Conservation (phyloP, 805 yeast genomes). For the Ogataea allantospora region DNA sequence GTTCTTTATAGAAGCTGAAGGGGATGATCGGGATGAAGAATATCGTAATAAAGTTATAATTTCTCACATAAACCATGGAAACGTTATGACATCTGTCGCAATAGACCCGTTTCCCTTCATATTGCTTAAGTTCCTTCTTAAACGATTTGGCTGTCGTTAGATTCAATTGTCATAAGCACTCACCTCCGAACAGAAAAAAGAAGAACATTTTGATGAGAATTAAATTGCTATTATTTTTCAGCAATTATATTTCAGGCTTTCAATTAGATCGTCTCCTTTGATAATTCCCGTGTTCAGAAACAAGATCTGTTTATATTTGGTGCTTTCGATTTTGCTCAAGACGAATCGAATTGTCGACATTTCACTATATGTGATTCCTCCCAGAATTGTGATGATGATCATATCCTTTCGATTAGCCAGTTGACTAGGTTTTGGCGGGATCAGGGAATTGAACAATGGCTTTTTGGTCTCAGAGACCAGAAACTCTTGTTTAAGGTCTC, state of each 20-base stretch:
- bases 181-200: constrained; percentile 24
- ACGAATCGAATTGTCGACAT: constrained; percentile 66
- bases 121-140: constrained; percentile 14
- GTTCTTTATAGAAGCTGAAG: constrained; percentile 21
- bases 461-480: constrained; percentile 33
- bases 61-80: constrained; percentile 25
- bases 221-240: constrained; percentile 6
- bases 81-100: constrained; percentile 31
- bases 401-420: constrained; percentile 25
- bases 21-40: constrained; percentile 30
- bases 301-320: constrained; percentile 36
- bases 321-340: constrained; percentile 41
- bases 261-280: constrained; percentile 35
- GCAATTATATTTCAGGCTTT: constrained; percentile 3
- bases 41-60: constrained; percentile 23
- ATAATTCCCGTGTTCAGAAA: constrained; percentile 46
- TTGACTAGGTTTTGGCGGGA: constrained; percentile 24
- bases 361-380: constrained; percentile 88
- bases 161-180: constrained; percentile 6
- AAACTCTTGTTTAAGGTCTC: constrained; percentile 33
- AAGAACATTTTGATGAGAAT: constrained; percentile 15
- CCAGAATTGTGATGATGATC: constrained; percentile 58
- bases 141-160: constrained; percentile 13
- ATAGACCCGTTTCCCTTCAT: constrained; percentile 16
- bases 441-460: constrained; percentile 25